Evolutionary conservation across 2,329 filamentous ascomycete genomes (phyloP).

Genomic region (Fusarium pilosicola): DNA sequence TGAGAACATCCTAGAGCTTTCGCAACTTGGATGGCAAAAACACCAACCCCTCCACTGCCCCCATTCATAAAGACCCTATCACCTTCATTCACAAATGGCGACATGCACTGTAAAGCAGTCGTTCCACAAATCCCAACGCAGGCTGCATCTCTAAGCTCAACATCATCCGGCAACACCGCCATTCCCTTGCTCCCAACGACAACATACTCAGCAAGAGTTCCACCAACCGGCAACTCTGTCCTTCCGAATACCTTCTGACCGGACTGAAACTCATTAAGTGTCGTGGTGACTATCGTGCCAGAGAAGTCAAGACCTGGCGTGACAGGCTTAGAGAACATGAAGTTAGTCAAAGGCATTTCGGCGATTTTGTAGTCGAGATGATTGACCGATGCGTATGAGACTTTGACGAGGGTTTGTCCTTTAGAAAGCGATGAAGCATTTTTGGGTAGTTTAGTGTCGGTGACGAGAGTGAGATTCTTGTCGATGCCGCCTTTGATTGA

Average conservation of each 20-base stretch:
- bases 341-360: constrained; percentile 24
- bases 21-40: constrained; percentile 29
- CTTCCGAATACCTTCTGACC: constrained; percentile 25
- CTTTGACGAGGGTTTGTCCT: constrained; percentile 22
- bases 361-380: constrained; percentile 36
- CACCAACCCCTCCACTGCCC: constrained; percentile 29
- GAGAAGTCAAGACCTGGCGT: constrained; percentile 36
- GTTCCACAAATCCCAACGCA: constrained; percentile 30
- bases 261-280: not conserved
- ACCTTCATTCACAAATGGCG: not conserved
- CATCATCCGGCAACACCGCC: not conserved
- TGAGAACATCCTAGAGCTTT: constrained; percentile 20
- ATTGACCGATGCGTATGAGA: constrained; percentile 35
- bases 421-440: not conserved
- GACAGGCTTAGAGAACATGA: constrained; percentile 13
- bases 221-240: constrained; percentile 12
- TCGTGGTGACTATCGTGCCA: constrained; percentile 17
- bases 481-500: constrained; percentile 31
- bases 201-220: constrained; percentile 32
- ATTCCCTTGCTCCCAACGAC: constrained; percentile 13
- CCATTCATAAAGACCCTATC: constrained; percentile 25
- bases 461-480: constrained; percentile 9
- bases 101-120: constrained; percentile 12
- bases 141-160: constrained; percentile 18
- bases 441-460: constrained; percentile 16